Conservation (phyloP, 352 stramenopile genomes). For the Globisporangium mamillatum region DNA sequence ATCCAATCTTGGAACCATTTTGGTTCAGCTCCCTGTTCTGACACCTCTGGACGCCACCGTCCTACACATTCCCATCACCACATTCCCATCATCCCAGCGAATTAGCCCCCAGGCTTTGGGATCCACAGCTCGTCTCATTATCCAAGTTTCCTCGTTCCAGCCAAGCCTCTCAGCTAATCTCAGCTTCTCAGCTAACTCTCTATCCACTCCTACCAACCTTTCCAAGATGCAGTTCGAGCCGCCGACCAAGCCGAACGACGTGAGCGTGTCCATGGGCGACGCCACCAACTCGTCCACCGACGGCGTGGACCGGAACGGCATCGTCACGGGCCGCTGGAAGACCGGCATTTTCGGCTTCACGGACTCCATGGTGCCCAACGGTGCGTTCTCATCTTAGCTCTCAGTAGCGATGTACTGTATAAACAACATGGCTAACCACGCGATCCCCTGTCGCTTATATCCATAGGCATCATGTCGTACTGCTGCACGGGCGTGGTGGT, state of each 20-base stretch:
- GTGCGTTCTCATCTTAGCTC: conserved; percentile 21
- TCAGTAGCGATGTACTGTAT: not conserved
- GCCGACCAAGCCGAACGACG: conserved; percentile 47
- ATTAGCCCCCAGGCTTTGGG: not conserved
- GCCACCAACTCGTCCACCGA: conserved; percentile 22
- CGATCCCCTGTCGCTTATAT: not conserved
- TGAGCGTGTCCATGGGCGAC: conserved; percentile 38
- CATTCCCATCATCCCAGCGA: too few relatives aligned
- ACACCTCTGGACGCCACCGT: not conserved
- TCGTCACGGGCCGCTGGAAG: conserved; percentile 77
- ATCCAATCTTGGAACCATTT: too few relatives aligned
- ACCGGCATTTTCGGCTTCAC: conserved; percentile 67
- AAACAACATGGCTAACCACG: not conserved
- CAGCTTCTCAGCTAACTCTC: too few relatives aligned
- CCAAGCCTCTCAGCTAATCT: not conserved
- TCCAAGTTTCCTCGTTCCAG: conserved; percentile 16
- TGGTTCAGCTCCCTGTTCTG: not conserved
- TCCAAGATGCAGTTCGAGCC: conserved; percentile 54
- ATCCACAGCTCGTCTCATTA: conserved; percentile 23
- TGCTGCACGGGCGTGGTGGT: conserved; percentile 62
- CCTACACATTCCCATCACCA: too few relatives aligned
- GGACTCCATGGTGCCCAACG: conserved; percentile 67
- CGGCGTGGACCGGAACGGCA: conserved; percentile 62
- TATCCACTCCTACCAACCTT: not conserved
- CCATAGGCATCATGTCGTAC: conserved; percentile 56